These are phyloP conservation scores for Canna indica DNA, from an alignment of 176 grass and related monocot species.

Conservation along the genomic window DNA sequence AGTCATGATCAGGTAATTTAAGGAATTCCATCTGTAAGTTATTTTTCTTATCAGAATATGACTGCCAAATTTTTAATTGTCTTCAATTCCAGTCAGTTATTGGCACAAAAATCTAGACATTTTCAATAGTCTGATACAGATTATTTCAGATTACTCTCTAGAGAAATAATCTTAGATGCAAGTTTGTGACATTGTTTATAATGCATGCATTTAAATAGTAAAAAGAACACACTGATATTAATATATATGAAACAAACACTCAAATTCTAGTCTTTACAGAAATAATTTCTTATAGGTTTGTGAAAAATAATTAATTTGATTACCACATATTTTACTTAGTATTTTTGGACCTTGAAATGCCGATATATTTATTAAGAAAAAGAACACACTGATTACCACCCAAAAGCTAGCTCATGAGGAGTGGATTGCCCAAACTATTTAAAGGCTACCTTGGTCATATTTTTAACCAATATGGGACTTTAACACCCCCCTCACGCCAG, in stretches of 20 bases:
- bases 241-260: not conserved
- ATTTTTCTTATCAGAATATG: not conserved
- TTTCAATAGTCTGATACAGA: too few relatives aligned
- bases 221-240: not conserved
- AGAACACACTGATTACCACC: too few relatives aligned
- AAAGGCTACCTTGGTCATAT: too few relatives aligned
- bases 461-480: too few relatives aligned
- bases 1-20: constrained; percentile 89
- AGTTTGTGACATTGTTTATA: too few relatives aligned
- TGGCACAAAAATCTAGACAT: not conserved
- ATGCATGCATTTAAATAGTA: not conserved
- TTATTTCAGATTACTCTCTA: too few relatives aligned
- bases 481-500: too few relatives aligned
- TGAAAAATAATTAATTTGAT: constrained; percentile 5
- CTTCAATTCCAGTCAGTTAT: not conserved
- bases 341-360: not conserved
- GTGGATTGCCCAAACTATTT: too few relatives aligned
- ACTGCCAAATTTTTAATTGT: not conserved
- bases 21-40: not conserved
- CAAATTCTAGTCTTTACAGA: not conserved
- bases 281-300: not conserved
- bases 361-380: too few relatives aligned
- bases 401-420: too few relatives aligned
- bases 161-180: too few relatives aligned
- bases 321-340: not conserved